A percentile compares a stretch with the other conserved stretches of the same genome.
Evolutionary conservation across 768 basidiomycete species (phyloP).

Genomic region (Astraeus odoratus): DNA sequence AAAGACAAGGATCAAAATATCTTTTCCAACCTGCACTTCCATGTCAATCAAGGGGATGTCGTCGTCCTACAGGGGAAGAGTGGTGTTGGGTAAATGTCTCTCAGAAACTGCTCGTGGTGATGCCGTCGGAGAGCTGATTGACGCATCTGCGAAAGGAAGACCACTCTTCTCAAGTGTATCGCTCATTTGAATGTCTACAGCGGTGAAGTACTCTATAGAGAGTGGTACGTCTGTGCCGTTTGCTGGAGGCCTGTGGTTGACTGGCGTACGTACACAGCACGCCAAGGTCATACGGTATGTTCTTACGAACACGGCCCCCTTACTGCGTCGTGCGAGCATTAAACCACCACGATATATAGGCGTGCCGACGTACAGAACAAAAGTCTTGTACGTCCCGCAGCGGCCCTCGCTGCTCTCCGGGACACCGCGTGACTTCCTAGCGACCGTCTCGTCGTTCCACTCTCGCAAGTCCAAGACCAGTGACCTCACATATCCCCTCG

Average conservation of each 20-base stretch:
- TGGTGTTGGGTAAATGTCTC: conserved; percentile 58
- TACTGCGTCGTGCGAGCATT: conserved; percentile 1
- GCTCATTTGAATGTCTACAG: conserved; percentile 70
- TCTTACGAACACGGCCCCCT: too few species aligned
- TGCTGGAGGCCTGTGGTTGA: not conserved
- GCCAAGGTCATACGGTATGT: conserved; percentile 43
- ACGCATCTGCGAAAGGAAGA: conserved; percentile 35
- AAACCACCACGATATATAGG: conserved; percentile 33
- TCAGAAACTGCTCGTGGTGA: too few species aligned
- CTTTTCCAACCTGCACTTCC: conserved; percentile 56
- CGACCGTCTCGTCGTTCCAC: conserved; percentile 45
- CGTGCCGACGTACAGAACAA: conserved; percentile 70
- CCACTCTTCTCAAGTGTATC: conserved; percentile 78
- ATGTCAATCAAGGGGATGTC: conserved; percentile 66
- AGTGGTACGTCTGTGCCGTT: conserved; percentile 42
- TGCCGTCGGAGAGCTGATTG: too few species aligned
- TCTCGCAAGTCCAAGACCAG: conserved; percentile 31
- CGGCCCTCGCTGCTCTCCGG: conserved; percentile 81
- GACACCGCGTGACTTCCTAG: conserved; percentile 68
- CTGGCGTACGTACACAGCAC: conserved; percentile 28
- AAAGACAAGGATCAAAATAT: conserved; percentile 41
- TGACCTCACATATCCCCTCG: conserved; percentile 35
- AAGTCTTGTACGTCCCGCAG: conserved; percentile 83
- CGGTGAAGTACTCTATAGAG: conserved; percentile 58
- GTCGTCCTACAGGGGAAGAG: conserved; percentile 73